Evolutionary conservation across 2,329 filamentous ascomycete genomes (phyloP), one percentile per base, ranked within the genome.

Genomic region (Tolypocladium nubicola): DNA sequence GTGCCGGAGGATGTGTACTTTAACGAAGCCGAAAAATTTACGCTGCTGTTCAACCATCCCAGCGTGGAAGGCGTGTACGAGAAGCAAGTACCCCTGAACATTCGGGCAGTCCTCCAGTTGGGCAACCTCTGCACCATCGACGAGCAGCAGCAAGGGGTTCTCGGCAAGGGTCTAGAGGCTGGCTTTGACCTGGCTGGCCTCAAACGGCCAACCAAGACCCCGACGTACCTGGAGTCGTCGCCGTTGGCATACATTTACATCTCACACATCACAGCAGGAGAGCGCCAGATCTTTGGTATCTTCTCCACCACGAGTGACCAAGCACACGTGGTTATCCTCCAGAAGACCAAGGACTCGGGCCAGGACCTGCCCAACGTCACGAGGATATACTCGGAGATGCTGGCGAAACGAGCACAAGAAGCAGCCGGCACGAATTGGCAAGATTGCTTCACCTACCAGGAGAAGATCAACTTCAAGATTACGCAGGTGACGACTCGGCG

Each of bases 1-100:
- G 89, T 99, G 72, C 81, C 89, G 0, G 94, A 99, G 70, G 87
- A 94, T 57, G 80, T 89, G 0, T 99, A 95, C 72, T 84, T 96
- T 60, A 84, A 86, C 50, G 90, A 97, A 70, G 80, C 87, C 0
- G 87, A 91, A 60, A 95, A 91, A 68, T 87, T 97, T 60, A 84
- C 87, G 2, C 74, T 87, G 35, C 77, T 97, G 1, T 93, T 97
- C 75, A 91, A 93, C 61, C 92, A 99, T 68, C 84, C 91, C 0
- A 96, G 91, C 70, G 89, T 99, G 1, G 94, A 99, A 72, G 95
- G 95, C 37, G 91, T 99, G 16, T 99, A 99, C 67, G 95, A 99
- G 74, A 93, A 88, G 66, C 88, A 96, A 63, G 80, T 99, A 1
- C 91, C 95, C 1, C 78, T 97, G 7, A 90, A 89, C 61, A 82